Base-by-base conservation (phyloP, 805 yeast species). In the Brettanomyces nanus region DNA sequence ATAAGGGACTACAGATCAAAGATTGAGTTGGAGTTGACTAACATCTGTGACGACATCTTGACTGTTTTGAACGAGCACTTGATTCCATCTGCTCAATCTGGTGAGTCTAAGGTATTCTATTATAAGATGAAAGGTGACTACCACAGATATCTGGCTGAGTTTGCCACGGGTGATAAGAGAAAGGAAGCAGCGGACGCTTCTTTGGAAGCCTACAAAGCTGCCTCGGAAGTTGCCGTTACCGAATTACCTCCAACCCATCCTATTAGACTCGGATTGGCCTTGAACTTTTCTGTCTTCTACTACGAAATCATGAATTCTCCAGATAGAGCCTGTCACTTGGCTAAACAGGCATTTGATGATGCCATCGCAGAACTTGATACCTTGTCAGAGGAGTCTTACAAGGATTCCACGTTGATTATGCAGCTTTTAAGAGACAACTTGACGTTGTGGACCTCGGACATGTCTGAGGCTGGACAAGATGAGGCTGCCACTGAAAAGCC, bases 111-210 rank as follows among this genome's bases (percentile, higher is more conserved):
- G 75, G 97, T 90, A 40, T 90, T 90, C 68, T 90, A 90, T 76
- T 87, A 85, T 73, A 90, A 90, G 77, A 90, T 90, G 97, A 90
- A 90, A 73, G 98, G 97, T 75, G 98, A 90, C 67, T 90, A 90
- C 75, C 95, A 89, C 74, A 95, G 98, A 74, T 90, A 90, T 68
- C 76, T 90, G 69, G 97, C 97, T 46, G 98, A 90, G 72, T 92
- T 90, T 60, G 90, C 97, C 46, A 74, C 79, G 54, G 78, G 85
- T 48, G 97, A 87, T 52, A 83, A 81, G 68, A 85, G 96, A 63
- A 85, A 87, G 63, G 86, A 75, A 49, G 94, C 95, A 47, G 92
- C 97, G 36, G 87, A 84, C 56, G 74, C 81, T 49, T 90, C 97
- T 28, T 77, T 87, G 60, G 95, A 86, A 66, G 90, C 96, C 46